Evolutionary conservation across 1,139 yeast genomes (phyloP).

Genomic region (Pichia sp.): DNA sequence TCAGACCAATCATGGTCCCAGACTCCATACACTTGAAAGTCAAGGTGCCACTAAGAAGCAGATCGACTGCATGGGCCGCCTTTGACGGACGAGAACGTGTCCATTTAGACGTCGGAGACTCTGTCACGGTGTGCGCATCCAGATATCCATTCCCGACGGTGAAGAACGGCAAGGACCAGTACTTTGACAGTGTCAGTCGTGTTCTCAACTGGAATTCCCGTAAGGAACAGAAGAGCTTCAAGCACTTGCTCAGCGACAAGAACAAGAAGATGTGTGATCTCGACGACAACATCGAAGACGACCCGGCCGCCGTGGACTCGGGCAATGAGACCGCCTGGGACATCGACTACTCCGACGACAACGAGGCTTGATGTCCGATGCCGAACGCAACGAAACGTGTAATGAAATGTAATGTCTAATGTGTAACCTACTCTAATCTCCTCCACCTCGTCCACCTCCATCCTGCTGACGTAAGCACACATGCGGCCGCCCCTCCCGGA

Average conservation of each 20-base stretch:
- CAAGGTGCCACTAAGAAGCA: conserved; percentile 63
- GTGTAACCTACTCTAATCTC: no score
- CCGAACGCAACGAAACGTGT: no score
- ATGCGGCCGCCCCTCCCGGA: no score
- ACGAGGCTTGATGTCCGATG: no score
- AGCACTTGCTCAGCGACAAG: conserved; percentile 48
- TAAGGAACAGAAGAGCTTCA: conserved; percentile 77
- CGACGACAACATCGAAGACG: conserved; percentile 14
- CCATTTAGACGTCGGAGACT: conserved; percentile 70
- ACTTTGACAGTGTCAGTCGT: conserved; percentile 78
- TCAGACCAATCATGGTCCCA: conserved; percentile 83
- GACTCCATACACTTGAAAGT: conserved; percentile 81
- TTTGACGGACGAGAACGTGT: conserved; percentile 83
- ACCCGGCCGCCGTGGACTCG: conserved; percentile 12
- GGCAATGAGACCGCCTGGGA: conserved; percentile 24
- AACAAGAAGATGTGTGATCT: conserved; percentile 39
- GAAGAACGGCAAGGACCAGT: conserved; percentile 70
- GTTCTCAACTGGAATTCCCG: conserved; percentile 86
- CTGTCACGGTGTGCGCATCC: conserved; percentile 73
- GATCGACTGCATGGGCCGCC: conserved; percentile 88
- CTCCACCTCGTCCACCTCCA: no score
- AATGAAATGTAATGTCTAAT: no score
- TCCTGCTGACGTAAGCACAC: no score
- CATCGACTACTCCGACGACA: conserved; percentile 31
- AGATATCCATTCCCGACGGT: conserved; percentile 89